A percentile compares a stretch with the other conserved stretches of the same genome.
These are phyloP conservation scores for Ramaria sp. DNA, from an alignment of 768 basidiomycete species.

Conservation along the genomic window DNA sequence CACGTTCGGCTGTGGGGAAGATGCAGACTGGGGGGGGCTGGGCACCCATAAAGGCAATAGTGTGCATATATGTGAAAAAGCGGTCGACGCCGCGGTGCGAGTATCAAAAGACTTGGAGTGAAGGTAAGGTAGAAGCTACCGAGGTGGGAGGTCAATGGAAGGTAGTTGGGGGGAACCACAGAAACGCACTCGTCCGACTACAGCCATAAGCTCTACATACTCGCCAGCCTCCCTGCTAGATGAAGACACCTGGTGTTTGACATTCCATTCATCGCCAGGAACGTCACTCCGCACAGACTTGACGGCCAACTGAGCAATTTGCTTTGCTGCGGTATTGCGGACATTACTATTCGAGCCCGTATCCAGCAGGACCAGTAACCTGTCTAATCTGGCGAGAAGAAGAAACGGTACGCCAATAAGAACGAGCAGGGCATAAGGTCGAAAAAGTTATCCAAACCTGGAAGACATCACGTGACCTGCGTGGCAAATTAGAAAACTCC, in stretches of 20 bases:
- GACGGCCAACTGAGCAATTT: conserved; percentile 84
- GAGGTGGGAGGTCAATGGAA: not conserved
- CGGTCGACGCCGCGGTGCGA: conserved; percentile 77
- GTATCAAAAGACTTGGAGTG: conserved; percentile 92
- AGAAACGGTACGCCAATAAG: not conserved
- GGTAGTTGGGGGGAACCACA: not conserved
- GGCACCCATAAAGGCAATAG: conserved; percentile 70
- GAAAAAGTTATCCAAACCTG: conserved; percentile 2
- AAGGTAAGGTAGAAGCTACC: conserved; percentile 79
- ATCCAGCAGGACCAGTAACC: conserved; percentile 90
- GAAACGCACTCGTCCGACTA: conserved; percentile 70
- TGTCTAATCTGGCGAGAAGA: conserved; percentile 63
- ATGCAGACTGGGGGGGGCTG: conserved; percentile 27
- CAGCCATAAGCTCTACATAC: conserved; percentile 85
- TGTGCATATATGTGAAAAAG: conserved; percentile 79
- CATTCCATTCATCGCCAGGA: conserved; percentile 58
- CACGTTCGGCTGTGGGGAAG: conserved; percentile 21
- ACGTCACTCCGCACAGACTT: conserved; percentile 80
- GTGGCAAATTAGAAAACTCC: conserved; percentile 8
- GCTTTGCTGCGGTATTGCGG: conserved; percentile 91
- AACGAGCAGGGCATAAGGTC: not conserved
- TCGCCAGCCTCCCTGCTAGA: conserved; percentile 51
- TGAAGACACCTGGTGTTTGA: conserved; percentile 50
- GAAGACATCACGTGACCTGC: conserved; percentile 10
- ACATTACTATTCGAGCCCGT: conserved; percentile 87